These are phyloP conservation scores for Colletotrichum plurivorum DNA, from an alignment of 2,329 filamentous ascomycete species.

Conservation along the genomic window DNA sequence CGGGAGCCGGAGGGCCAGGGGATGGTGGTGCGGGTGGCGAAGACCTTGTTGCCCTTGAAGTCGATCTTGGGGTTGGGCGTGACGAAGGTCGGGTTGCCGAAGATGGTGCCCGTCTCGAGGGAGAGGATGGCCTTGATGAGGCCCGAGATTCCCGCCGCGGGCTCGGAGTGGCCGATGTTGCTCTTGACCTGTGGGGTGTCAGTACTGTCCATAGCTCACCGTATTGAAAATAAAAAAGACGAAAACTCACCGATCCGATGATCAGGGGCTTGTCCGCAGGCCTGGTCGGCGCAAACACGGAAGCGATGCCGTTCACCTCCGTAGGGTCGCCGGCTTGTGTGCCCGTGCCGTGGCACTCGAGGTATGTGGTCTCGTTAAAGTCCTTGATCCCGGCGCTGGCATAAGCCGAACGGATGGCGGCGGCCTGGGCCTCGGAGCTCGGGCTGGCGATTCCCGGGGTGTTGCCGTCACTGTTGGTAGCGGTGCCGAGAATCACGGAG, in stretches of 20 bases:
- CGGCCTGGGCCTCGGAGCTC: conserved; percentile 47
- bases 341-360: conserved; percentile 58
- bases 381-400: conserved; percentile 44
- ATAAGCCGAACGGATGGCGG: conserved; percentile 49
- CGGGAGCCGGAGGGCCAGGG: no score
- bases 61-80: conserved; percentile 47
- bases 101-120: conserved; percentile 47
- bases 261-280: conserved; percentile 40
- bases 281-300: conserved; percentile 44
- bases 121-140: conserved; percentile 49
- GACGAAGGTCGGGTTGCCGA: conserved; percentile 43
- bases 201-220: no score
- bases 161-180: conserved; percentile 51
- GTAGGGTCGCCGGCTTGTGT: conserved; percentile 54
- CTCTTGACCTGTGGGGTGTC: conserved; percentile 44
- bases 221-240: no score
- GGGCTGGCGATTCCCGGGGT: conserved; percentile 54
- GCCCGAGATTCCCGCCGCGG: conserved; percentile 47
- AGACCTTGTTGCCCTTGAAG: not conserved
- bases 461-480: conserved; percentile 46
- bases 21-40: no score
- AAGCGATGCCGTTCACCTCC: conserved; percentile 49
- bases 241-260: conserved; percentile 45
- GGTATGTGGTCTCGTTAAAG: conserved; percentile 45
- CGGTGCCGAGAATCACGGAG: conserved; percentile 49